phyloP scores from a whole-genome alignment of 2,329 filamentous ascomycete species.

The Diaporthe australafricana region DNA sequence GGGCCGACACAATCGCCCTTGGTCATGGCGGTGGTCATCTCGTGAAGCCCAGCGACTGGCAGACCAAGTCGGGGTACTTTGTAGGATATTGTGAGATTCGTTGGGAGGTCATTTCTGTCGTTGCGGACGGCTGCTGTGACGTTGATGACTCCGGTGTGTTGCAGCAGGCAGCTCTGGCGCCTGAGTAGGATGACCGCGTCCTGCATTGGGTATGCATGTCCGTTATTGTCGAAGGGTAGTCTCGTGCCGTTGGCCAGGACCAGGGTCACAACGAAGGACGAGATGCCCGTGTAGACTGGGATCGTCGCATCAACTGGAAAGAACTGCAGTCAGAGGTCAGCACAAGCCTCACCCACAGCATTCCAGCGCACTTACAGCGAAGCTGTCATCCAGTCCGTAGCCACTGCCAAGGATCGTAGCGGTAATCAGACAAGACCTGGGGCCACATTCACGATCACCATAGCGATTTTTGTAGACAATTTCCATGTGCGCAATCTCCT shows the following conservation, averaged over 20 bases:
- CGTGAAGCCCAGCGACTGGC: conserved; percentile 32
- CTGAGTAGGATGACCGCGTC: conserved; percentile 64
- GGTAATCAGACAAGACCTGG: background rate
- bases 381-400: conserved; percentile 11
- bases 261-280: conserved; percentile 59
- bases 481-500: conserved; percentile 11
- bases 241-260: background rate
- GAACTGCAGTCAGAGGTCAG: conserved; percentile 45
- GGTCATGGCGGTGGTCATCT: conserved; percentile 31
- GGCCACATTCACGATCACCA: background rate
- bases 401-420: background rate
- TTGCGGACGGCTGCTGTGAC: conserved; percentile 48
- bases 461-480: background rate
- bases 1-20: conserved; percentile 27
- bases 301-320: conserved; percentile 59
- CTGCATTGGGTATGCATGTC: conserved; percentile 61
- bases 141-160: conserved; percentile 51
- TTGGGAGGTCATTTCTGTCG: conserved; percentile 11
- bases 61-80: conserved; percentile 27
- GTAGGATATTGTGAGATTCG: conserved; percentile 30
- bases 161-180: conserved; percentile 63
- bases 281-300: conserved; percentile 66
- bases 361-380: background rate
- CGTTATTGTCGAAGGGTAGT: conserved; percentile 64
- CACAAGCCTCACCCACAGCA: background rate